Conservation (phyloP, 148 eudicot species). For the Drosera capensis region DNA sequence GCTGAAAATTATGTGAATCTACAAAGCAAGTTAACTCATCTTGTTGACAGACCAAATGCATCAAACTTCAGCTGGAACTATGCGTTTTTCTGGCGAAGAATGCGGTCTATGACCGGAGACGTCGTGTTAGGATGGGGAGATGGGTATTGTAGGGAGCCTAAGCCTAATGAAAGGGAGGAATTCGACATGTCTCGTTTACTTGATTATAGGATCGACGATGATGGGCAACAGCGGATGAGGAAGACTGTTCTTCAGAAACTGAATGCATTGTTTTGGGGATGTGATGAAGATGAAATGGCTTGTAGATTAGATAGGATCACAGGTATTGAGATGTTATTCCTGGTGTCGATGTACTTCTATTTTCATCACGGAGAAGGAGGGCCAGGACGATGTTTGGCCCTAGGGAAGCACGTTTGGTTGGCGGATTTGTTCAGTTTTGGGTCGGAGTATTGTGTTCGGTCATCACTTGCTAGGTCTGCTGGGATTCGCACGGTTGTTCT, state of each 20-base stretch:
- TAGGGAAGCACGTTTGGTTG: conserved; percentile 57
- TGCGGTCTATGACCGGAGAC: conserved; percentile 51
- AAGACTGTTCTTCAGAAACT: conserved; percentile 36
- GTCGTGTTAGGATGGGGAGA: conserved; percentile 89
- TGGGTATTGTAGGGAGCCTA: conserved; percentile 87
- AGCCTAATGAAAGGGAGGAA: conserved; percentile 55
- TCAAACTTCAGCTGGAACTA: conserved; percentile 79
- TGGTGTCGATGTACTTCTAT: conserved; percentile 76
- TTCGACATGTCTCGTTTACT: conserved; percentile 30
- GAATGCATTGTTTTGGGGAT: conserved; percentile 57
- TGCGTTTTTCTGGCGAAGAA: conserved; percentile 84
- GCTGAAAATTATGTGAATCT: conserved; percentile 49
- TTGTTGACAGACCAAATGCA: conserved; percentile 46
- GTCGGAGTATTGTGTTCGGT: conserved; percentile 53
- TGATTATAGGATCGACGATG: conserved; percentile 43
- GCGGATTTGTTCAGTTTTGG: conserved; percentile 32
- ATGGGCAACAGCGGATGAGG: conserved; percentile 37
- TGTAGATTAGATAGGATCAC: conserved; percentile 70
- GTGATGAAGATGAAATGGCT: conserved; percentile 71
- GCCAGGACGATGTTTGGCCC: conserved; percentile 49
- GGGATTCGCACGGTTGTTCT: conserved; percentile 66
- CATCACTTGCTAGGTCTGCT: conserved; percentile 56
- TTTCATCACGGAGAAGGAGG: conserved; percentile 64
- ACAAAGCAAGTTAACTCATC: conserved; percentile 72
- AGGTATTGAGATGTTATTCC: conserved; percentile 76